phyloP scores from a whole-genome alignment of 495 filamentous ascomycete species.

The Penicillium paradoxum region DNA sequence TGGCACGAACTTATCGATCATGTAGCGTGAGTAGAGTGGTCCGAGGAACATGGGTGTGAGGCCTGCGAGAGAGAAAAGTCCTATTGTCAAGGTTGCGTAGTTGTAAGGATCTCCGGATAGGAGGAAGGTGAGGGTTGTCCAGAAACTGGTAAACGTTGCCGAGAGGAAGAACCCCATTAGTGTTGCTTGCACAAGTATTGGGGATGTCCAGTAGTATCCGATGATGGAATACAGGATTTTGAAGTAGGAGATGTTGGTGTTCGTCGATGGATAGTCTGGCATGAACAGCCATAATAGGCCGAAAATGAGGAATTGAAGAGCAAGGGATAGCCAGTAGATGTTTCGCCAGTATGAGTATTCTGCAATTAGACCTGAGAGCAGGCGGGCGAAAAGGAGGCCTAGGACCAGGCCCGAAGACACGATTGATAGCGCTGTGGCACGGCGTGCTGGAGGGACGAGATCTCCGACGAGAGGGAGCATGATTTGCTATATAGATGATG shows the following conservation, averaged over 20 bases:
- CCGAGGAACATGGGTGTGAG: constrained; percentile 60
- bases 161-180: constrained; percentile 53
- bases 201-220: constrained; percentile 54
- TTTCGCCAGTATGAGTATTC: constrained; percentile 67
- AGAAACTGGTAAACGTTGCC: constrained; percentile 63
- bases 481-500: constrained; percentile 48
- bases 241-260: constrained; percentile 56
- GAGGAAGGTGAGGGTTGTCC: constrained; percentile 82
- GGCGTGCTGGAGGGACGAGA: constrained; percentile 63
- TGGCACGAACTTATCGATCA: constrained; percentile 66
- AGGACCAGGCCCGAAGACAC: constrained; percentile 75
- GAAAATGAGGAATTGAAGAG: constrained; percentile 65
- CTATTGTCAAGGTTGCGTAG: constrained; percentile 62
- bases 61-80: constrained; percentile 74
- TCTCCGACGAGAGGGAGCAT: constrained; percentile 83
- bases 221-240: constrained; percentile 61
- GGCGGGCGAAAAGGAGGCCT: constrained; percentile 69
- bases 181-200: constrained; percentile 63
- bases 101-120: constrained; percentile 63
- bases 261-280: constrained; percentile 75
- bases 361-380: constrained; percentile 71
- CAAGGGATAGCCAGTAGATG: constrained; percentile 78
- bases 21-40: constrained; percentile 61
- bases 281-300: constrained; percentile 64
- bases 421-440: constrained; percentile 63